These are phyloP conservation scores for Aspergillus chevalieri DNA, from an alignment of 2,329 filamentous ascomycete genomes.

Conservation along the genomic window DNA sequence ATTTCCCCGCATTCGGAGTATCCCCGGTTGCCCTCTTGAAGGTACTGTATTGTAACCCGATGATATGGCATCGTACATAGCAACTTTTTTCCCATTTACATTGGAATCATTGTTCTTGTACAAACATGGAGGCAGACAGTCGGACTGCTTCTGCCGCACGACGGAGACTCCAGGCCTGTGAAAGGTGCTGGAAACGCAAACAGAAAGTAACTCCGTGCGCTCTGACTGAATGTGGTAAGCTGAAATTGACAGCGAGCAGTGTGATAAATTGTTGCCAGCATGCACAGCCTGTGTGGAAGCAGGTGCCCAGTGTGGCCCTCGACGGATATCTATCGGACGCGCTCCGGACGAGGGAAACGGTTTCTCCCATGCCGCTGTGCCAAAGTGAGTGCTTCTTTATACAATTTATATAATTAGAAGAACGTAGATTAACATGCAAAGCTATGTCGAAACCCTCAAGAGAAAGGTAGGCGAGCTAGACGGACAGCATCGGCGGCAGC, in stretches of 20 bases:
- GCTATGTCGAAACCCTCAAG: slow-evolving; percentile 16
- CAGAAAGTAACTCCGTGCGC: slow-evolving; percentile 18
- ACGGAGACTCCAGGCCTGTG: slow-evolving; percentile 20
- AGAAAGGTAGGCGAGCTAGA: slow-evolving; percentile 13
- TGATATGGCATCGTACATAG: no score
- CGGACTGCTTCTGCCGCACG: no score
- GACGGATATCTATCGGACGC: slow-evolving; percentile 10
- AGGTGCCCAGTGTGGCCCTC: slow-evolving; percentile 6
- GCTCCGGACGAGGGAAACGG: slow-evolving; percentile 8
- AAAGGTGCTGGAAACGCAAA: slow-evolving; percentile 28
- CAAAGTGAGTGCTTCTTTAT: slow-evolving; percentile 5
- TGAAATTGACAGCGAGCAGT: slow-evolving; percentile 7
- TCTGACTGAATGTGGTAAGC: not conserved
- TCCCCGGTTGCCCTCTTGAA: no score
- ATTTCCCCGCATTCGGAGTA: no score
- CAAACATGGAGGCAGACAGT: no score
- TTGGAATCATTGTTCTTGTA: no score
- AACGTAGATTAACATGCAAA: not conserved
- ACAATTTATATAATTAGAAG: not conserved
- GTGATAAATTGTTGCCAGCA: slow-evolving; percentile 13
- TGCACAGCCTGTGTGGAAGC: slow-evolving; percentile 13
- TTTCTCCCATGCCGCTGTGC: slow-evolving; percentile 14
- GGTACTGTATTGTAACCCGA: no score
- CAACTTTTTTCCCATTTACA: no score
- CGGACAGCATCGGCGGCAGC: slow-evolving; percentile 6